Evolutionary conservation across 2,329 filamentous ascomycete species (phyloP).

Genomic region (Fusarium kyushuense): DNA sequence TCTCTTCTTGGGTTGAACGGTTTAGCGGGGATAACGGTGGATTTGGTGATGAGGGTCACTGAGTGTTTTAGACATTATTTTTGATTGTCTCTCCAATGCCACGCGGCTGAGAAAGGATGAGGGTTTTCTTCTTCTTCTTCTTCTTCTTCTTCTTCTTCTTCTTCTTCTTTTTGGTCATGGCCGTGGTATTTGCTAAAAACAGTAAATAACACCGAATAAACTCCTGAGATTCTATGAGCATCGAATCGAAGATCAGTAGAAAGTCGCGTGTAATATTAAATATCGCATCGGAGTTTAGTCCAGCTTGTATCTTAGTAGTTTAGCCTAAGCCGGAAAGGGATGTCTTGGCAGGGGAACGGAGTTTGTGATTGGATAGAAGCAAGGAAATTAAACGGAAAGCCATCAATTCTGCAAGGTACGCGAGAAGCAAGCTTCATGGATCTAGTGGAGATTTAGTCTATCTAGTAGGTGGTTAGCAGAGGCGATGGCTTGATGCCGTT

Average conservation of each 20-base stretch:
- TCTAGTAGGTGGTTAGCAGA: no score
- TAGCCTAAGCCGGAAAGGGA: slow-evolving; percentile 5
- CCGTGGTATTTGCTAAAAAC: slow-evolving; percentile 1
- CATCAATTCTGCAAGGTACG: slow-evolving; percentile 25
- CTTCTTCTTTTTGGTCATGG: neutral
- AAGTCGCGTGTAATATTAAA: neutral
- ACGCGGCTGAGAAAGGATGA: slow-evolving; percentile 7
- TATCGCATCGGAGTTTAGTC: slow-evolving; percentile 7
- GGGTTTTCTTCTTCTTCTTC: no score
- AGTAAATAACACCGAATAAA: neutral
- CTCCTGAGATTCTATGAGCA: neutral
- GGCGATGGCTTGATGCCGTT: neutral
- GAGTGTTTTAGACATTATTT: slow-evolving; percentile 25
- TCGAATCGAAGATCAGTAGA: neutral
- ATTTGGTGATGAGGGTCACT: slow-evolving; percentile 20
- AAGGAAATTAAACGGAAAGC: slow-evolving; percentile 27
- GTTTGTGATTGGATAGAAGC: slow-evolving; percentile 22
- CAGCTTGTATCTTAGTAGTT: neutral
- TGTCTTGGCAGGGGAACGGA: slow-evolving; percentile 42
- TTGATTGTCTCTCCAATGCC: slow-evolving; percentile 2
- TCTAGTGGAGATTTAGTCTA: slow-evolving; percentile 19
- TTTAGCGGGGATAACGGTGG: slow-evolving; percentile 13
- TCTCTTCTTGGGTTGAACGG: slow-evolving; percentile 1
- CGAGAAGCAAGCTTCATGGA: slow-evolving; percentile 12
- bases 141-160: no score